A percentile compares a stretch with the other conserved stretches of the same genome.
phyloP scores from a whole-genome alignment of 257 asterid genomes.

The Forsythia suspensa region DNA sequence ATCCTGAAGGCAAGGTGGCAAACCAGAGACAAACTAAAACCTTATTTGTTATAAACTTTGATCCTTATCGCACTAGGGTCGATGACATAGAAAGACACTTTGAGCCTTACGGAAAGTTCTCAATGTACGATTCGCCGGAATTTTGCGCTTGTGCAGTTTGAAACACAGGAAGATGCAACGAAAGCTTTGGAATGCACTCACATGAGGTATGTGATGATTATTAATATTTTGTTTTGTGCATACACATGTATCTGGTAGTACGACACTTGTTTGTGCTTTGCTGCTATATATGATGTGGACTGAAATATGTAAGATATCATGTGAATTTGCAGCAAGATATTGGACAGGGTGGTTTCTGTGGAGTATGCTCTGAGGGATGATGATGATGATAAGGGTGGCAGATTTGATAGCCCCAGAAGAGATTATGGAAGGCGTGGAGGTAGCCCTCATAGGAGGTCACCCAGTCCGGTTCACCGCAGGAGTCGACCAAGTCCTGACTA shows the following conservation, averaged over 20 bases:
- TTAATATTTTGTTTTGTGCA: neutral
- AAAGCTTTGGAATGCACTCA: slow-evolving; percentile 89
- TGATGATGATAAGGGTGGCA: slow-evolving; percentile 70
- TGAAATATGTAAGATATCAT: neutral
- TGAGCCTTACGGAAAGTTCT: slow-evolving; percentile 77
- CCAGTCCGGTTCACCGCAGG: slow-evolving; percentile 55
- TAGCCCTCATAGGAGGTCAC: slow-evolving; percentile 66
- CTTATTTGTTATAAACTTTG: slow-evolving; percentile 88
- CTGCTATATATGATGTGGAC: neutral
- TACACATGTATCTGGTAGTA: neutral
- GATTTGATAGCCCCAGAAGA: slow-evolving; percentile 63
- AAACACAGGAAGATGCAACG: slow-evolving; percentile 87
- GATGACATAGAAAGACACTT: slow-evolving; percentile 83
- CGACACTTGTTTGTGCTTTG: neutral
- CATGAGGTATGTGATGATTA: slow-evolving; percentile 56
- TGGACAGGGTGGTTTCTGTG: slow-evolving; percentile 87
- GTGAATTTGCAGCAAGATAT: slow-evolving; percentile 62
- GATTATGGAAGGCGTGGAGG: slow-evolving; percentile 52
- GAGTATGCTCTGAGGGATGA: slow-evolving; percentile 94
- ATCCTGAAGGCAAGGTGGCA: slow-evolving; percentile 58
- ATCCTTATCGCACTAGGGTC: slow-evolving; percentile 68
- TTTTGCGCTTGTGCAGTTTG: slow-evolving; percentile 92
- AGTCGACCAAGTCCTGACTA: slow-evolving; percentile 83
- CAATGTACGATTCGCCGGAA: slow-evolving; percentile 78
- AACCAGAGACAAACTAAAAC: slow-evolving; percentile 78